phyloP scores from a whole-genome alignment of 495 filamentous ascomycete species.

The Bryoglossum gracile region DNA sequence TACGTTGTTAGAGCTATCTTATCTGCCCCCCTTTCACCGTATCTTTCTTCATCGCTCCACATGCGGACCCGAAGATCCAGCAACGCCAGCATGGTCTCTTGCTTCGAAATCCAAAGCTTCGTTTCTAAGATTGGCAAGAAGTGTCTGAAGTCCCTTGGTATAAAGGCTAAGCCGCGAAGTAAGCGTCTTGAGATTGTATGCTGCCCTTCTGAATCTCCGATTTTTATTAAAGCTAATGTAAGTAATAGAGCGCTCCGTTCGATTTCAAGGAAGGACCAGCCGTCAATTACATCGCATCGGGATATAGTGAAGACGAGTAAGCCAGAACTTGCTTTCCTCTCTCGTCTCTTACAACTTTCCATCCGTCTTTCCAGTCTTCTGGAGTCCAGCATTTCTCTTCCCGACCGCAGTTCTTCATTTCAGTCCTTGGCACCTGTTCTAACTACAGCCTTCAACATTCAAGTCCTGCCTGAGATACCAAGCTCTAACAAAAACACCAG shows the following conservation, averaged over 20 bases:
- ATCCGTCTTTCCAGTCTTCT: background rate
- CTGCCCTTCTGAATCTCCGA: background rate
- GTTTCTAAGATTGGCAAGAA: conserved; percentile 10
- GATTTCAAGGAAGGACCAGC: conserved; percentile 21
- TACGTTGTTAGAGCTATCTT: too few species aligned
- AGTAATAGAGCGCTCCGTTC: conserved; percentile 14
- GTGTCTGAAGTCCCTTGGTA: conserved; percentile 13
- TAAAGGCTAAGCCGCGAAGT: conserved; percentile 5
- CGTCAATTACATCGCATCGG: conserved; percentile 18
- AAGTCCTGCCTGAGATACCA: background rate
- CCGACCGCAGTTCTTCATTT: too few species aligned
- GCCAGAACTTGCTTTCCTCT: background rate
- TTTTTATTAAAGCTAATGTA: background rate
- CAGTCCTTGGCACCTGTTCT: too few species aligned
- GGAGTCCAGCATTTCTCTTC: too few species aligned
- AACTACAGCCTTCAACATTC: background rate
- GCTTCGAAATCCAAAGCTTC: conserved; percentile 4
- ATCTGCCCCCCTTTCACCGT: too few species aligned
- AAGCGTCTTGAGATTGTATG: conserved; percentile 18
- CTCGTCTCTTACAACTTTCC: background rate
- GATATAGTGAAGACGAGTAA: conserved; percentile 23
- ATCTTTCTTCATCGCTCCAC: too few species aligned
- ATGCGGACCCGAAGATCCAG: too few species aligned
- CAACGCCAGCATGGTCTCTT: conserved; percentile 1
- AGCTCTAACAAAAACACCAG: conserved; percentile 1